Evolutionary conservation across 148 eudicot genomes (phyloP), one percentile per base, ranked within the genome.

Genomic region (Nepenthes mirabilis): DNA sequence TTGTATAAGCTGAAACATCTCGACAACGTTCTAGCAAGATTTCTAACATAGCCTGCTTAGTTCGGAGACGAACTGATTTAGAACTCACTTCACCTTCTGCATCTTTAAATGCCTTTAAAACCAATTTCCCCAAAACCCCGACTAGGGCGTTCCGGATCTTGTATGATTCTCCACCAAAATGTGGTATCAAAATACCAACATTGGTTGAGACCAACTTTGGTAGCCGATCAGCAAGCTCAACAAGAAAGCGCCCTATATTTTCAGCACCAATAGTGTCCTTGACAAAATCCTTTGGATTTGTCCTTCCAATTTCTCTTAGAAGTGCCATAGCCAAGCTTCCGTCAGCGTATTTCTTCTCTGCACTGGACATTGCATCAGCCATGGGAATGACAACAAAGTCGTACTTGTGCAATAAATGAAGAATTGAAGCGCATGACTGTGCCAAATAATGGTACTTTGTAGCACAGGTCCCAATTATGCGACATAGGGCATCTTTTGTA

Each of bases 21-120:
- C 98, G 82, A 67, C 96, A 88, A 35, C 98, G 71, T 63, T 91
- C 98, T 54, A 91, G 68, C 72, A 91, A 74, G 55, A 91, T 86
- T 69, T 88, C 96, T 78, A 91, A 54, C 98, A 91, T 91, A 33
- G 98, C 98, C 77, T 91, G 98, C 75, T 91, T 91, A 48, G 98
- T 86, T 65, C 96, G 79, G 63, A 91, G 79, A 47, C 91, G 85
- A 63, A 80, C 77, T 37, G 95, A 85, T 76, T 93, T 88, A 12
- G 95, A 83, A 61, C 91, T 93, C 57, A 83, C 73, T 73, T 93
- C 98, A 63, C 90, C 87, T 70, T 93, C 96, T 12, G 74, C 85
- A 58, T 93, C 98, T 60, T 70, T 86, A 69, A 93, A 93, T 47
- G 98, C 95, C 72, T 88, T 86, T 2, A 80, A 77, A 43, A 93